Percentiles rank a stretch among this genome's conserved stretches.
These are phyloP conservation scores for Thelonectria rubi DNA, from an alignment of 2,329 filamentous ascomycete genomes.

Conservation along the genomic window DNA sequence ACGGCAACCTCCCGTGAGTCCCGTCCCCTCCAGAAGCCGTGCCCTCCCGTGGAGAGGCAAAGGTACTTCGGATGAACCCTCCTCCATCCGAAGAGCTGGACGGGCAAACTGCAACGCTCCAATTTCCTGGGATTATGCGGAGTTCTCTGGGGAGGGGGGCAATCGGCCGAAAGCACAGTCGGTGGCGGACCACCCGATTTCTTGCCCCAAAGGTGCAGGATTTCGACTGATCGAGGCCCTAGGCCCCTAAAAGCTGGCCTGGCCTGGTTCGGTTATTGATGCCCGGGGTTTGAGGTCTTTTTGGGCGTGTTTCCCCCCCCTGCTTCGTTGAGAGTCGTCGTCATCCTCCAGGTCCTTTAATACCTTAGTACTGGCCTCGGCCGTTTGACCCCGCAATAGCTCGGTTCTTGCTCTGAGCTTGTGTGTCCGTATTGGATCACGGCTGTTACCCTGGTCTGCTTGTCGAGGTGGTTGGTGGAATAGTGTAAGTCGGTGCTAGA, in stretches of 20 bases:
- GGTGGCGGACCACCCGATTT: slow-evolving; percentile 14
- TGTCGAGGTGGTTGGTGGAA: neutral
- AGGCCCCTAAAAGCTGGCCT: neutral
- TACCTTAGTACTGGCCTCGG: neutral
- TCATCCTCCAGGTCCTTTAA: slow-evolving; percentile 17
- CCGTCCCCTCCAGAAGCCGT: neutral
- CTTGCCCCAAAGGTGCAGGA: neutral
- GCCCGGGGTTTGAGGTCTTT: slow-evolving; percentile 9
- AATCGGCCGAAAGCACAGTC: slow-evolving; percentile 3
- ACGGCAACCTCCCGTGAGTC: neutral
- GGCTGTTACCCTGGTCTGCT: slow-evolving; percentile 4
- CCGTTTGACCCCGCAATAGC: neutral
- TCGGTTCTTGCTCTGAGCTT: neutral
- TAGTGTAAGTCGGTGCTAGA: neutral
- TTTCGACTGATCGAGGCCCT: neutral
- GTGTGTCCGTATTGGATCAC: neutral
- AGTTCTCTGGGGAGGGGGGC: too few relatives aligned
- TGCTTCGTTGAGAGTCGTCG: slow-evolving; percentile 15
- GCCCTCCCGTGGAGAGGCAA: too few relatives aligned
- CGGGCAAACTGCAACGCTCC: slow-evolving; percentile 4
- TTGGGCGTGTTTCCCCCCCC: neutral
- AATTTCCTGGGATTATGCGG: neutral
- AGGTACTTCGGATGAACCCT: slow-evolving; percentile 18
- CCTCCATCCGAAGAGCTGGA: slow-evolving; percentile 6
- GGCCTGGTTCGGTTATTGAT: neutral